Evolutionary conservation across 352 stramenopile species (phyloP), one percentile per base, ranked within the genome.

Genomic region (Blastocystis sp.): DNA sequence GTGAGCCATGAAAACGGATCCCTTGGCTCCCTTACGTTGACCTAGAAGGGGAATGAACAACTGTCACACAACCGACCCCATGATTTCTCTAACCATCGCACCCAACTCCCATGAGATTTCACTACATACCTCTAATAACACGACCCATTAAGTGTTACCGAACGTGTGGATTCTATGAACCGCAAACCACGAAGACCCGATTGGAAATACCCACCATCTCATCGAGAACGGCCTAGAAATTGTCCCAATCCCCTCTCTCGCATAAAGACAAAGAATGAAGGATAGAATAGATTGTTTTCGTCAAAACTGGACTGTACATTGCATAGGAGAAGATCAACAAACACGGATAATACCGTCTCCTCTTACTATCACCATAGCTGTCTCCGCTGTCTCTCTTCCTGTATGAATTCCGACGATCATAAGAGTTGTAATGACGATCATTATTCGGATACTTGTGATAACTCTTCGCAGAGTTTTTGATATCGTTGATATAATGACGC

Each of bases 41-140:
- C 87, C 87, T 56, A 85, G 46, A 51, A 8, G n/a, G n/a, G n/a
- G n/a, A 53, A 21, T 53, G 44, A 53, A 18, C 9, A 53, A 8
- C 44, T 8, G 9, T 53, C 44, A 53, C 18, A 18, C 44, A 8
- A 53, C 9, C 44, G 44, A 18, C 44, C 9, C 9, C 44, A 53
- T 9, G 90, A 65, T 93, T 89, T 63, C 90, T 94, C 92, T 95
- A 95, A 91, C 95, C 94, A 53, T 91, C 92, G 88, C 92, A 21
- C 57, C 34, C 29, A 67, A 18, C 29, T n/a, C 21, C 57, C 34
- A 67, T 16, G 18, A 44, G 21, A n/a, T n/a, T n/a, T n/a, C n/a
- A n/a, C n/a, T n/a, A n/a, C 61, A n/a, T 73, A 73, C 61, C 61
- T 73, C 61, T 73, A 73, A 73, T 73, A 73, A 73, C 61, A 73